These are phyloP conservation scores for Scutellaria galericulata DNA, from an alignment of 257 asterid species.

Conservation along the genomic window DNA sequence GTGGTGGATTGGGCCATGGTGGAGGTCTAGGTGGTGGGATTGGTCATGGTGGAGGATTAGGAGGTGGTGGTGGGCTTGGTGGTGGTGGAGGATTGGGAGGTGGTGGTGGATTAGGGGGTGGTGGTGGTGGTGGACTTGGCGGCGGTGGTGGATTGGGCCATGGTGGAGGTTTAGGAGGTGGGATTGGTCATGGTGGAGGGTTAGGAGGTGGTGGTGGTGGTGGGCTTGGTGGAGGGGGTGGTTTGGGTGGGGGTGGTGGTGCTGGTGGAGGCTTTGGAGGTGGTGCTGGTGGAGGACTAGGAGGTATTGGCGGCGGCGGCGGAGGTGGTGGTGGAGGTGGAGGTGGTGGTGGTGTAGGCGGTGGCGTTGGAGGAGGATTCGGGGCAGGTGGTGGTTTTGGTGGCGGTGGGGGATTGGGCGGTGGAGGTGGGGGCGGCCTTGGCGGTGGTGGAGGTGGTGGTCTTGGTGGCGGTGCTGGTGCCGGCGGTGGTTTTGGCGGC, in stretches of 20 bases:
- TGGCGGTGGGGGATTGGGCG: constrained; percentile 32
- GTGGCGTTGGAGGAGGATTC: constrained; percentile 26
- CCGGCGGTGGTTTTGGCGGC: constrained; percentile 34
- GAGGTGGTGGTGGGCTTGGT: constrained; percentile 43
- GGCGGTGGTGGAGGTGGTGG: constrained; percentile 52
- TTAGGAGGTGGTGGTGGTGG: not conserved
- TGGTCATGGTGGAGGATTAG: constrained; percentile 44
- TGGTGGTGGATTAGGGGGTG: constrained; percentile 42
- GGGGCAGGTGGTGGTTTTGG: constrained; percentile 11
- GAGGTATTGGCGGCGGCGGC: not conserved
- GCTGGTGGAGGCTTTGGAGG: constrained; percentile 34
- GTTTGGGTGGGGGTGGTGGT: constrained; percentile 34
- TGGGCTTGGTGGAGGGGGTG: constrained; percentile 34
- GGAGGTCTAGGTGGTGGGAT: constrained; percentile 32
- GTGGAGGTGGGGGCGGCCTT: constrained; percentile 42
- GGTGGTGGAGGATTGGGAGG: constrained; percentile 49
- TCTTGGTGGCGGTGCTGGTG: constrained; percentile 39
- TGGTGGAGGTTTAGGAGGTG: constrained; percentile 35
- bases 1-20: constrained; percentile 33
- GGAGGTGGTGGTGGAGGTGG: constrained; percentile 20
- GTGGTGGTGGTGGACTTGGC: constrained; percentile 36
- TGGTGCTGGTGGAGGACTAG: constrained; percentile 9
- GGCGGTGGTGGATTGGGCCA: constrained; percentile 35
- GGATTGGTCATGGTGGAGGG: constrained; percentile 36
- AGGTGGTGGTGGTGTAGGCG: constrained; percentile 33